phyloP scores from a whole-genome alignment of 345 rosid species.

The Erucastrum elatum region DNA sequence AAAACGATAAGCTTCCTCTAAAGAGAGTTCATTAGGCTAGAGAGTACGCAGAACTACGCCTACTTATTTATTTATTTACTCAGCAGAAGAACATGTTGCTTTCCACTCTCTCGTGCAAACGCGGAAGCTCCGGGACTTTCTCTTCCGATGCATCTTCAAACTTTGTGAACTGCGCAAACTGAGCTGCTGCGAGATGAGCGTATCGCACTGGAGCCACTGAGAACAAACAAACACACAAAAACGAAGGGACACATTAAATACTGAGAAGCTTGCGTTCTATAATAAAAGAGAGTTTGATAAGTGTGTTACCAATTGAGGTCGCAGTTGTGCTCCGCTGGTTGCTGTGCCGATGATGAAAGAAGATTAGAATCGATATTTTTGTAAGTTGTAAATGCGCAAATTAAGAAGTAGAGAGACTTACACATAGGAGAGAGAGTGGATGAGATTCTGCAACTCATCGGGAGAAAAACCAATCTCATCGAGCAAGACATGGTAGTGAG shows the following conservation, averaged over 20 bases:
- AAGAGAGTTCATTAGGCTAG: neutral
- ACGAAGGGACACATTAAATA: neutral
- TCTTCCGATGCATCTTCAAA: conserved; percentile 59
- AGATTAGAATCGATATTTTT: neutral
- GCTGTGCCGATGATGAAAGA: conserved; percentile 43
- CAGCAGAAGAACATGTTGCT: conserved; percentile 87
- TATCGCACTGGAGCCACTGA: conserved; percentile 91
- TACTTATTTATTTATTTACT: conserved; percentile 33
- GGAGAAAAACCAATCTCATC: conserved; percentile 1
- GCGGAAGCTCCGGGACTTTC: conserved; percentile 62
- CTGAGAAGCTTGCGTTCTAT: neutral
- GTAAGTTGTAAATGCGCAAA: neutral
- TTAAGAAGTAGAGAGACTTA: conserved; percentile 40
- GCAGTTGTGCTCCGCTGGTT: conserved; percentile 86
- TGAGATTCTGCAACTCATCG: neutral
- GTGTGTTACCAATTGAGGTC: conserved; percentile 66
- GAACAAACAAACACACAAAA: neutral
- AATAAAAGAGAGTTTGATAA: neutral
- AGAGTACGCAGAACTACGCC: conserved; percentile 9
- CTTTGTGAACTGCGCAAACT: conserved; percentile 72
- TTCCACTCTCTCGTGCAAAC: conserved; percentile 52
- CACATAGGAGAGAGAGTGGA: conserved; percentile 50
- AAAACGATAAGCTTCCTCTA: conserved; percentile 16
- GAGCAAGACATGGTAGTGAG: neutral
- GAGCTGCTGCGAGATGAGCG: conserved; percentile 87